phyloP scores from a whole-genome alignment of 805 yeast genomes.

The Saccharomyces kudriavzevii region DNA sequence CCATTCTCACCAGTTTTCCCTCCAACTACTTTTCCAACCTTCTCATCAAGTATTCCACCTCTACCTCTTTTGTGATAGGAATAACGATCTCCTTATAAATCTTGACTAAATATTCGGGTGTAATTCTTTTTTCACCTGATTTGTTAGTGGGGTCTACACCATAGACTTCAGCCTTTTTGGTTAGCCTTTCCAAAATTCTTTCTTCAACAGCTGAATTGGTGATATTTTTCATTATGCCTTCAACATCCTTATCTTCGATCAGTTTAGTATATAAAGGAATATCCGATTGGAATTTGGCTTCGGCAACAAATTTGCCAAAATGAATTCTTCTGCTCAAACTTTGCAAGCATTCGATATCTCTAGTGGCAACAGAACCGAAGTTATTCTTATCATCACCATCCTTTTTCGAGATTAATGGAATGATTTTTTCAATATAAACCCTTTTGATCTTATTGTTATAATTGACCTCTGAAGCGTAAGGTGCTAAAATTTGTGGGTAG shows the following conservation, averaged over 20 bases:
- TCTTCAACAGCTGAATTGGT: slow-evolving; percentile 84
- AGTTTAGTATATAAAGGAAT: slow-evolving; percentile 52
- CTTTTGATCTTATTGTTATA: slow-evolving; percentile 62
- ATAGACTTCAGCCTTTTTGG: slow-evolving; percentile 74
- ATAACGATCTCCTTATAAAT: slow-evolving; percentile 84
- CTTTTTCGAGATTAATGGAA: slow-evolving; percentile 62
- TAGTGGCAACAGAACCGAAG: slow-evolving; percentile 73
- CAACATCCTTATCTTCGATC: slow-evolving; percentile 56
- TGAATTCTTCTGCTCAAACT: slow-evolving; percentile 87
- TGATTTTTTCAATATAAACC: slow-evolving; percentile 63
- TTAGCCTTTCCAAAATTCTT: slow-evolving; percentile 68
- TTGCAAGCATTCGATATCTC: slow-evolving; percentile 83
- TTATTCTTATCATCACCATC: slow-evolving; percentile 75
- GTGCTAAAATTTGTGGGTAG: slow-evolving; percentile 73
- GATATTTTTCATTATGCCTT: slow-evolving; percentile 70
- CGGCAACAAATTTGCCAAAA: slow-evolving; percentile 96
- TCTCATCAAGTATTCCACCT: slow-evolving; percentile 80
- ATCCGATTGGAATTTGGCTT: slow-evolving; percentile 75
- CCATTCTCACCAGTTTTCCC: too few species aligned
- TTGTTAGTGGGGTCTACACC: slow-evolving; percentile 81
- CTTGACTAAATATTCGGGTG: slow-evolving; percentile 72
- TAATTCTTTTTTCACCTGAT: slow-evolving; percentile 66
- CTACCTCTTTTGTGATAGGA: slow-evolving; percentile 92
- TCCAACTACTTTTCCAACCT: slow-evolving; percentile 52
- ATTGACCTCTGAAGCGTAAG: slow-evolving; percentile 64